Base-by-base conservation (phyloP, 352 stramenopile genomes). In the Pythium coloratum region DNA sequence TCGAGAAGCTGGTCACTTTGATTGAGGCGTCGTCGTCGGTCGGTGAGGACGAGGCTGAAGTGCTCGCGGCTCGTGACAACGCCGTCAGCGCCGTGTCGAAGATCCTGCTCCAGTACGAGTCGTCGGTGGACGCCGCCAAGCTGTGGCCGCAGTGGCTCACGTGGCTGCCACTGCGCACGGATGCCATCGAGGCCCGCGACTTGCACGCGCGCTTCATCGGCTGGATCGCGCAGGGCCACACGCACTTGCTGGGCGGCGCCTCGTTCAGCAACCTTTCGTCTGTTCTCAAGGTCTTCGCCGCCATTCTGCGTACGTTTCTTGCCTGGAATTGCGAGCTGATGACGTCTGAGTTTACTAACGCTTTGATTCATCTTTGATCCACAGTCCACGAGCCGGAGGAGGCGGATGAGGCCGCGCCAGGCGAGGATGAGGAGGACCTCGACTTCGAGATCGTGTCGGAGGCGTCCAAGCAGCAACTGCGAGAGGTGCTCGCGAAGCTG, bases 71-170 rank as follows among this genome's bases (percentile, higher is more conserved):
- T 12, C 84, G 86, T 20, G 87, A 95, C 75, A 95, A 95, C 59
- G 84, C 84, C 51, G 78, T 93, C 46, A 93, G 84, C 62, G 84
- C 87, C 9, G 82, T 95, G n/a, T 72, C 81, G 61, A 95, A 95
- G 76, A 92, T 95, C 56, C 76, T 81, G 13, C 62, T 90, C 14
- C 67, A 70, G 33, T 78, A 80, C n/a, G 76, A 90, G n/a, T 58
- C 66, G 55, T 67, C 72, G 34, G 78, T 93, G 20, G 82, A 94
- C 57, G 75, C 66, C n/a, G 65, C 78, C 55, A 82, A 81, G 72
- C 66, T 94, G 55, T 92, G 87, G 84, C 34, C 75, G 5, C 67
- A 81, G 63, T 95, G 87, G 87, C 84, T 95, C 67, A 80, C 78
- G 72, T 95, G 87, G 81, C 71, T 95, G 58, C 87, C 87, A 65